These are phyloP conservation scores for Xylariaceae sp. DNA, from an alignment of 2,329 filamentous ascomycete species.

Conservation along the genomic window DNA sequence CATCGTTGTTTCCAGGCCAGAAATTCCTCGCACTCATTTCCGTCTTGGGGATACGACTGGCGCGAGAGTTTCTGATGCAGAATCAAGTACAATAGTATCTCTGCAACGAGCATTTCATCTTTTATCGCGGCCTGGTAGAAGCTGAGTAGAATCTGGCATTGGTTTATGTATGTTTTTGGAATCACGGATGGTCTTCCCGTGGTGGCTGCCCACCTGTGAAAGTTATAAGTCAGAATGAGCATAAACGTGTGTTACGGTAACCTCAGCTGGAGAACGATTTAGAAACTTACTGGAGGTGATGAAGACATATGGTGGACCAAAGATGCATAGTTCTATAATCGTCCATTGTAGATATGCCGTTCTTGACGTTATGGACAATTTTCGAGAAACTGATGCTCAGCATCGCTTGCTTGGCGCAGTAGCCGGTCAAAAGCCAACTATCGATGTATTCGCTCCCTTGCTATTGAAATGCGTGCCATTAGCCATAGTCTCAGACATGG, in stretches of 20 bases:
- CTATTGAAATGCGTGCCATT: slow-evolving; percentile 14
- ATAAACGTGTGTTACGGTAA: neutral
- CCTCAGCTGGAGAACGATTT: neutral
- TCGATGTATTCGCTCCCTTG: slow-evolving; percentile 39
- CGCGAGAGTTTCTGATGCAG: slow-evolving; percentile 36
- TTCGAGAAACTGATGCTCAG: slow-evolving; percentile 42
- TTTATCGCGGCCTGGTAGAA: slow-evolving; percentile 42
- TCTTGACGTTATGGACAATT: slow-evolving; percentile 36
- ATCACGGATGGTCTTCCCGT: slow-evolving; percentile 40
- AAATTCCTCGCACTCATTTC: slow-evolving; percentile 34
- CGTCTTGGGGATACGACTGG: slow-evolving; percentile 30
- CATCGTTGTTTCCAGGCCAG: slow-evolving; percentile 34
- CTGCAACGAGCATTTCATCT: slow-evolving; percentile 40
- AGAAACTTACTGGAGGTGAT: slow-evolving; percentile 34
- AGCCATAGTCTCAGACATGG: neutral
- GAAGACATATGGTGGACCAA: slow-evolving; percentile 37
- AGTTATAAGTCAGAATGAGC: slow-evolving; percentile 1
- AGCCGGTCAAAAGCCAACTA: slow-evolving; percentile 42
- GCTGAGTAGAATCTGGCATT: slow-evolving; percentile 39
- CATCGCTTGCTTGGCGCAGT: slow-evolving; percentile 43
- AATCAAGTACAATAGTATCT: slow-evolving; percentile 37
- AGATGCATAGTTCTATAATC: slow-evolving; percentile 37
- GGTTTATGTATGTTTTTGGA: slow-evolving; percentile 36
- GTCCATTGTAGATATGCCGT: slow-evolving; percentile 29
- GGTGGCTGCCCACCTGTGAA: slow-evolving; percentile 39